Base-by-base conservation (phyloP, 148 eudicot species). In the Camellia sinensis region DNA sequence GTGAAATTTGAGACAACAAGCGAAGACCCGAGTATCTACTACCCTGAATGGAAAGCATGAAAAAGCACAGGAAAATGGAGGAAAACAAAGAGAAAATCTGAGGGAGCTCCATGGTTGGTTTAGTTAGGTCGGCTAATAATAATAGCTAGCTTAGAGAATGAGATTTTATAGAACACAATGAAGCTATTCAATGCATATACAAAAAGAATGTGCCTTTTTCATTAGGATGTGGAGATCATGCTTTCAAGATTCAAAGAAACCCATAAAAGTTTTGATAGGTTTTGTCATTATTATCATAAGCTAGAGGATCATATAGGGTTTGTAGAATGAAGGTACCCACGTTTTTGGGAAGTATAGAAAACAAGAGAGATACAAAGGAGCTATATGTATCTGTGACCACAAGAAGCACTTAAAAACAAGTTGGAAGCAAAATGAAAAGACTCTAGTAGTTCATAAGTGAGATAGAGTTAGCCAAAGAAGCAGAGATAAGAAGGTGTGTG, bases 1-100 rank as follows among this genome's bases (percentile, higher is more conserved):
- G 9, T 29, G 94, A 89, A 66, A 88, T 89, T 18, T 80, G 79
- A 3, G 91, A 48, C 7, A 82, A 50, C 13, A 75, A 46, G 15
- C 80, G 83, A 63, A 50, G 56, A 64, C 50, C 57, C 19, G 80
- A 62, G 63, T 79, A 82, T 83, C 89, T 83, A 61, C 89, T 83
- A 61, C 87, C 90, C 66, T 86, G 87, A 67, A 78, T 83, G 5
- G 78, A 76, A 56, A 79, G 83, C 60, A 80, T 52, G 57, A 82
- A 62, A n/a, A 80, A 74, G 67, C 76, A 63, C 77, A 85, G 61
- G 61, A 59, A 73, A 29, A 86, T 67, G 37, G 46, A 67, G 19
- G 86, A 69, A 84, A 84, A 70, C 29, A 78, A 15, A 64, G 72
- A 10, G 64, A 81, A 71, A 83, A 57, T 40, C 21, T 41, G 57